Evolutionary conservation across 371 early-diverging fungal species (phyloP), one percentile per base, ranked within the genome.

Genomic region (Lichtheimia ornata): DNA sequence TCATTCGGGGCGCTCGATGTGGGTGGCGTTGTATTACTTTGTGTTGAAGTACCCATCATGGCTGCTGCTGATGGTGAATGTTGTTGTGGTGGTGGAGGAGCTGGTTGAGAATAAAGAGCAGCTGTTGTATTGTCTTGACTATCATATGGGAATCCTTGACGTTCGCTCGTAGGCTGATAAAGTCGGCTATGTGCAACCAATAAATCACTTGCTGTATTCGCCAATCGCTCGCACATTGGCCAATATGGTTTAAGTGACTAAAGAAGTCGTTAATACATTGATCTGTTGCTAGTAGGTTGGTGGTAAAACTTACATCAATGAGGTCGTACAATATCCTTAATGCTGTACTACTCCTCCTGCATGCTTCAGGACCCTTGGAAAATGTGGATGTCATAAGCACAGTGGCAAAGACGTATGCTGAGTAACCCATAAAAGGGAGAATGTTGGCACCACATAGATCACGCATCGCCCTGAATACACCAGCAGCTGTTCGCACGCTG

Each of bases 321-420:
- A 66, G 25, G 15, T 62, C 61, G 20, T 58, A 70, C n/a, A 80
- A 41, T 12, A 66, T 65, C 13, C 66, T 54, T 17, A 80, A 44
- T 25, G 69, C 65, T 17, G 62, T 53, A 15, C 67, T 67, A 53
- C 80, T 74, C 40, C 63, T 80, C 27, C 60, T 55, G 53, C 70
- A 76, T 5, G 68, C 62, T 2, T 53, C 67, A 2, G 61, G 67
- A 17, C 72, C 75, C 4, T 73, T 72, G 14, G 80, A 71, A 49
- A 76, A 74, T 4, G 71, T 64, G 3, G 70, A 72, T 13, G 80
- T 80, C 80, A 80, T 80, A 24, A 80, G 61, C 12, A 74, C 71
- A 2, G 80, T 76, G 9, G 76, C 73, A 42, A 80, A 76, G 5
- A 76, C 74, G 41, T 80, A 80, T 9, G 80, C 75, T 9, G 77